Evolutionary conservation across 2,329 filamentous ascomycete genomes (phyloP).

Genomic region (Monosporascus sp.): DNA sequence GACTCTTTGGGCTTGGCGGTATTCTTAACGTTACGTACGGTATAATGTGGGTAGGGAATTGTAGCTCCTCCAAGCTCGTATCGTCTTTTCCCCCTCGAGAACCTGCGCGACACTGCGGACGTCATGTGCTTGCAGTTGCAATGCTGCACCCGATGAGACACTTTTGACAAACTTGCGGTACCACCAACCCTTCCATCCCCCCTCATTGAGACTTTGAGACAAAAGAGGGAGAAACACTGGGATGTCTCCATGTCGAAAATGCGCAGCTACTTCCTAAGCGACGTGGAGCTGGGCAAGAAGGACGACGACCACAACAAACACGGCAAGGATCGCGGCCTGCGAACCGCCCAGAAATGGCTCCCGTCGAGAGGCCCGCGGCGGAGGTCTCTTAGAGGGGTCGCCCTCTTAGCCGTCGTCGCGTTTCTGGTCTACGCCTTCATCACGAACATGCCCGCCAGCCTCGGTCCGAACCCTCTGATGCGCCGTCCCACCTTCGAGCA

Average conservation of each 20-base stretch:
- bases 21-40: too few relatives aligned
- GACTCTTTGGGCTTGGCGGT: not conserved
- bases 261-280: slow-evolving; percentile 42
- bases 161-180: not conserved
- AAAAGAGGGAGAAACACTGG: slow-evolving; percentile 5
- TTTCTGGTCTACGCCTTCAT: slow-evolving; percentile 58
- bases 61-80: too few relatives aligned
- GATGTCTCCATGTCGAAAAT: slow-evolving; percentile 32
- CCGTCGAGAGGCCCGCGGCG: slow-evolving; percentile 41
- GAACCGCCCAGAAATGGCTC: slow-evolving; percentile 34
- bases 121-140: not conserved
- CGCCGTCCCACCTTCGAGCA: slow-evolving; percentile 28
- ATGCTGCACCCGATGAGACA: not conserved
- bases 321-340: slow-evolving; percentile 23
- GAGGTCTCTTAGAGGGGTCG: slow-evolving; percentile 49
- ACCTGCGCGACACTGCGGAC: not conserved
- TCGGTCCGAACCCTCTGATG: slow-evolving; percentile 32
- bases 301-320: slow-evolving; percentile 47
- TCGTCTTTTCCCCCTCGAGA: too few relatives aligned
- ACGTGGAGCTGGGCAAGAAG: slow-evolving; percentile 56
- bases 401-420: slow-evolving; percentile 40
- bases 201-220: not conserved
- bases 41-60: too few relatives aligned
- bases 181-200: not conserved
- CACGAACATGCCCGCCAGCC: slow-evolving; percentile 52